Base-by-base conservation (phyloP, 495 filamentous ascomycete species). In the Aspergillus egyptiacus region DNA sequence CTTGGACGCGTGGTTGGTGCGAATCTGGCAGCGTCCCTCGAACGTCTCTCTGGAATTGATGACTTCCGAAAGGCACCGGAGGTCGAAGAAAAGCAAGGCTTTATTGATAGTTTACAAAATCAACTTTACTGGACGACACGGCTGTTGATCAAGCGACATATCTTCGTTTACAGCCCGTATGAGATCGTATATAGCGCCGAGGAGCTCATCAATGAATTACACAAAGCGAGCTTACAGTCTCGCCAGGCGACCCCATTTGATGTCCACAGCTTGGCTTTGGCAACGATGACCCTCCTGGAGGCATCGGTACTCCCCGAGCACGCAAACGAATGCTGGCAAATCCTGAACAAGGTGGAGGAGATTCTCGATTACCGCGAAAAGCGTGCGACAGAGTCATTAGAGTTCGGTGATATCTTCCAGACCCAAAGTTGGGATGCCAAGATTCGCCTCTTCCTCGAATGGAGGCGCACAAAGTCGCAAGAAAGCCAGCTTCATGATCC, bases 111-210 rank as follows among this genome's bases (percentile, higher is more conserved):
- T 27, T 62, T 86, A 9, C 70, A 89, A 25, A 72, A 81, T 41
- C 77, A 91, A 32, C 76, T 81, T 3, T 91, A 89, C 64, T 87
- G 86, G 80, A 86, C 89, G 52, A 63, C 80, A 38, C 77, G 80
- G 31, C 70, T 91, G 10, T 66, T 90, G 13, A 73, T 78, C 22
- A 75, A 79, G 40, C 67, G 78, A 50, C 52, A 80, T 71, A 69
- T 78, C 67, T 66, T 72, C 60, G 61, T 79, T 57, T 64, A 78
- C 55, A 70, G 76, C 49, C 77, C 79, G 0, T 66, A 70, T 28
- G 78, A 86, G 28, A 71, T 91, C 24, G 66, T 91, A 9, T 77
- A 76, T 49, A 76, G 79, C 14, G 81, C 82, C 24, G 71, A 75
- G 50, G 75, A 82, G 47, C 70, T 84, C 1, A 72, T 79, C 41